Evolutionary conservation across 169 alveolate species (phyloP).

Genomic region (Eimeria praecox): DNA sequence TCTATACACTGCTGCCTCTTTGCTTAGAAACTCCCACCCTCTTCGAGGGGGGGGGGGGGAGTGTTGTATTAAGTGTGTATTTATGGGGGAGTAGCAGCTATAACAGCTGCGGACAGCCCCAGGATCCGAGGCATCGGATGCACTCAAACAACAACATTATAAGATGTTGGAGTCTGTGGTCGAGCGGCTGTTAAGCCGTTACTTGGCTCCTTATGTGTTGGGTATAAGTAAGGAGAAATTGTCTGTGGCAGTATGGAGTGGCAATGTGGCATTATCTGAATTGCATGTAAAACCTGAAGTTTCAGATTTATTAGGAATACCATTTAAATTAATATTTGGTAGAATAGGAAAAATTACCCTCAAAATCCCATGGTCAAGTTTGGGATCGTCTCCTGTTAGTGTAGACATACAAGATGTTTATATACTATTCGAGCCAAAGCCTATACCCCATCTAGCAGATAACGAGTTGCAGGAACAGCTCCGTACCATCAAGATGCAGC

Average conservation of each 20-base stretch:
- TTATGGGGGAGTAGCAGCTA: neutral
- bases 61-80: neutral
- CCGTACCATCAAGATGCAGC: slow-evolving; percentile 85
- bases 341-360: slow-evolving; percentile 89
- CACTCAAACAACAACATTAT: neutral
- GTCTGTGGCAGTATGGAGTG: slow-evolving; percentile 93
- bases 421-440: slow-evolving; percentile 87
- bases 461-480: slow-evolving; percentile 85
- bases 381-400: slow-evolving; percentile 90
- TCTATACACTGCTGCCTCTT: neutral
- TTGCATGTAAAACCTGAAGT: slow-evolving; percentile 90
- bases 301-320: slow-evolving; percentile 87
- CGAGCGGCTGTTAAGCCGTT: slow-evolving; percentile 90
- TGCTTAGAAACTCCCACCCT: neutral
- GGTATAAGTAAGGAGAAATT: slow-evolving; percentile 90
- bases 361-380: slow-evolving; percentile 91
- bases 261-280: slow-evolving; percentile 90
- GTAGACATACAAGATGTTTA: slow-evolving; percentile 89
- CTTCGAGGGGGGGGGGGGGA: neutral
- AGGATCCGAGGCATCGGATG: neutral
- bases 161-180: slow-evolving; percentile 91
- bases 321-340: slow-evolving; percentile 88
- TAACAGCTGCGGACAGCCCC: neutral
- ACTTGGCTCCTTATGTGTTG: slow-evolving; percentile 92
- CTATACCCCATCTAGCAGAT: slow-evolving; percentile 47